Evolutionary conservation across 306 rosid genomes (phyloP).

Genomic region (Corylus americana): DNA sequence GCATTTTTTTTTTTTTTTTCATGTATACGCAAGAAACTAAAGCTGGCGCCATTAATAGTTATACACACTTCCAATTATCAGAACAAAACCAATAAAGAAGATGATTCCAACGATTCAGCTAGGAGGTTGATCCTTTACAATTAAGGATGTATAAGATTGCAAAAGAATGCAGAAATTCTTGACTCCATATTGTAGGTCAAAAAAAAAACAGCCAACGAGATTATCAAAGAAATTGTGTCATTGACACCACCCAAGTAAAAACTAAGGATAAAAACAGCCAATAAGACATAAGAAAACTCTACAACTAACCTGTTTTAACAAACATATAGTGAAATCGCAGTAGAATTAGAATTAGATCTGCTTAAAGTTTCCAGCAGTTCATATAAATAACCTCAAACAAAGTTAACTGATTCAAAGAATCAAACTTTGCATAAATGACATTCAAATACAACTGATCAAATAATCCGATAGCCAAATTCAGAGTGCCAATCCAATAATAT

Average conservation of each 20-base stretch:
- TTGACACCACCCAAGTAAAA: neutral
- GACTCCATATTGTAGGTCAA: neutral
- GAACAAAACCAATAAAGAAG: neutral
- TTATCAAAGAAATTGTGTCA: neutral
- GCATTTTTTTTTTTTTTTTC: neutral
- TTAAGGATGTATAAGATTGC: neutral
- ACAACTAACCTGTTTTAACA: neutral
- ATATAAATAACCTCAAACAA: neutral
- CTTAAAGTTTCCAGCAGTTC: neutral
- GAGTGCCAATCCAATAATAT: slow-evolving; percentile 6
- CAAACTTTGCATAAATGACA: neutral
- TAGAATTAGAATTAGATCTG: neutral
- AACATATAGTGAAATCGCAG: neutral
- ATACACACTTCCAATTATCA: neutral
- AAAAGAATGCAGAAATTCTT: neutral
- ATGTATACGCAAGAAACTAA: neutral
- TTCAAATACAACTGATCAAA: neutral
- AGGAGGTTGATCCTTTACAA: neutral
- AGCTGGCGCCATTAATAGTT: neutral
- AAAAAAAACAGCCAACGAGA: neutral
- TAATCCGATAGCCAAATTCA: neutral
- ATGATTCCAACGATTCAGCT: neutral
- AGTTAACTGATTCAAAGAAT: neutral
- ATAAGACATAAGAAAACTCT: neutral
- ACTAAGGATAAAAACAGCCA: neutral